These are phyloP conservation scores for Austroboletus novae-zelandiae DNA, from an alignment of 1,284 basidiomycete species.

Conservation along the genomic window DNA sequence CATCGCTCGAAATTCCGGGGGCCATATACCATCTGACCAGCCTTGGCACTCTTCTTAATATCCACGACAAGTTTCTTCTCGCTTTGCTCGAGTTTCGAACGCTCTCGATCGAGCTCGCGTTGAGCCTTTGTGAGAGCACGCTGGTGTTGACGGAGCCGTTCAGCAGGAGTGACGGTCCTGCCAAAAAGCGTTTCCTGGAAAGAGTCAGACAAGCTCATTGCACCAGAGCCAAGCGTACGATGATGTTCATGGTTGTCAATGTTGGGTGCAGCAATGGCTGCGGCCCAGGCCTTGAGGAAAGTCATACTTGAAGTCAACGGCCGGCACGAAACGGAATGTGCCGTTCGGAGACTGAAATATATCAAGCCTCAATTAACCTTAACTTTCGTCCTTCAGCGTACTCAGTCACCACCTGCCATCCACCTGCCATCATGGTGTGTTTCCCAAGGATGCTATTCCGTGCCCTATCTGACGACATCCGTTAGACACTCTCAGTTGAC, in stretches of 20 bases:
- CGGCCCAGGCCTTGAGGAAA: neutral
- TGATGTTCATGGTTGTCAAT: constrained; percentile 63
- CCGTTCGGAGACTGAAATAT: constrained; percentile 22
- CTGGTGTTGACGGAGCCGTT: constrained; percentile 95
- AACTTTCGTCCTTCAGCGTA: constrained; percentile 19
- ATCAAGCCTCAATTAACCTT: constrained; percentile 21
- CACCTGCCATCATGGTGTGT: constrained; percentile 21
- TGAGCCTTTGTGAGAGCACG: constrained; percentile 94
- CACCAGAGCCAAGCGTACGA: constrained; percentile 44
- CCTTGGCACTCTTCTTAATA: constrained; percentile 95
- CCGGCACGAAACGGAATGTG: constrained; percentile 7
- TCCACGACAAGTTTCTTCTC: constrained; percentile 93
- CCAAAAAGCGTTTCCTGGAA: constrained; percentile 91
- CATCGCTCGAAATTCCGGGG: constrained; percentile 2
- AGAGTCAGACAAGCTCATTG: constrained; percentile 6
- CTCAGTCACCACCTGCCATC: constrained; percentile 23
- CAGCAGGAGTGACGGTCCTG: constrained; percentile 90
- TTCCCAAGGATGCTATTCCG: neutral
- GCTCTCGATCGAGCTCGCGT: constrained; percentile 94
- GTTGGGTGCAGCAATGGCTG: constrained; percentile 19
- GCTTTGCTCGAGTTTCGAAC: constrained; percentile 90
- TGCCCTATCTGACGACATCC: constrained; percentile 7
- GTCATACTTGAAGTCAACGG: neutral
- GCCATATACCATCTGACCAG: constrained; percentile 85
- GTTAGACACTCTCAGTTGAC: constrained; percentile 95